A percentile compares a stretch with the other conserved stretches of the same genome.
phyloP scores from a whole-genome alignment of 805 yeast species.

The Nakazawaea sp. region DNA sequence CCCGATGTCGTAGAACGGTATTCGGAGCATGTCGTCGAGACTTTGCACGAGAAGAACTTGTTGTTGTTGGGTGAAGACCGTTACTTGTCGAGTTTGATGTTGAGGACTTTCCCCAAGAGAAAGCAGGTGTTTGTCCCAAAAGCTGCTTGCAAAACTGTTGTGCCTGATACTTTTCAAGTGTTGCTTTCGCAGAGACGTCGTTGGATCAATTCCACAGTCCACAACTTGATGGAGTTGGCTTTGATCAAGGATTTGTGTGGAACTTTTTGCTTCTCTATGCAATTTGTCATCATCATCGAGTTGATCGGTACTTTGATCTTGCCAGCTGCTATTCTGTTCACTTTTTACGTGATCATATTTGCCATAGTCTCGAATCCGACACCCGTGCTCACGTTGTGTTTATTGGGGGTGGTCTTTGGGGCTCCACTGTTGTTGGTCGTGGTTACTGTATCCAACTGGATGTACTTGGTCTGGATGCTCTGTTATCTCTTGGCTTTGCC shows the following conservation, averaged over 20 bases:
- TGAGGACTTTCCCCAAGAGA: conserved; percentile 83
- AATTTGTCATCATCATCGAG: conserved; percentile 79
- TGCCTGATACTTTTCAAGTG: conserved; percentile 76
- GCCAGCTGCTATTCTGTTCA: conserved; percentile 82
- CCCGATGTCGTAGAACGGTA: conserved; percentile 92
- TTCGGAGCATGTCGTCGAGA: conserved; percentile 76
- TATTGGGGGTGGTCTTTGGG: conserved; percentile 76
- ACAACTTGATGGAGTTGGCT: conserved; percentile 82
- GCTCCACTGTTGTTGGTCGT: conserved; percentile 79
- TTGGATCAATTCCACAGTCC: conserved; percentile 95
- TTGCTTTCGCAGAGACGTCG: conserved; percentile 89
- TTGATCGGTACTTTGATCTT: conserved; percentile 81
- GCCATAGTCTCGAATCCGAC: conserved; percentile 71
- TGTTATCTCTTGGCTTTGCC: conserved; percentile 78
- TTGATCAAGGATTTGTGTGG: conserved; percentile 87
- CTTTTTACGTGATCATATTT: conserved; percentile 67
- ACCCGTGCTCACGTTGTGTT: conserved; percentile 67
- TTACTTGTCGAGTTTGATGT: conserved; percentile 76
- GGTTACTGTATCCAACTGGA: conserved; percentile 68
- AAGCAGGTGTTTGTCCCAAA: conserved; percentile 82
- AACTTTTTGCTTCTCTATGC: conserved; percentile 92
- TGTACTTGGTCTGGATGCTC: conserved; percentile 72
- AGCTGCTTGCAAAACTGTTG: conserved; percentile 88
- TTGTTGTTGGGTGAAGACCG: conserved; percentile 88
- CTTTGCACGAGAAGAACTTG: conserved; percentile 81